Percentiles rank a stretch among this genome's conserved stretches.
phyloP scores from a whole-genome alignment of 805 yeast species.

The Clavispora santaluciae region DNA sequence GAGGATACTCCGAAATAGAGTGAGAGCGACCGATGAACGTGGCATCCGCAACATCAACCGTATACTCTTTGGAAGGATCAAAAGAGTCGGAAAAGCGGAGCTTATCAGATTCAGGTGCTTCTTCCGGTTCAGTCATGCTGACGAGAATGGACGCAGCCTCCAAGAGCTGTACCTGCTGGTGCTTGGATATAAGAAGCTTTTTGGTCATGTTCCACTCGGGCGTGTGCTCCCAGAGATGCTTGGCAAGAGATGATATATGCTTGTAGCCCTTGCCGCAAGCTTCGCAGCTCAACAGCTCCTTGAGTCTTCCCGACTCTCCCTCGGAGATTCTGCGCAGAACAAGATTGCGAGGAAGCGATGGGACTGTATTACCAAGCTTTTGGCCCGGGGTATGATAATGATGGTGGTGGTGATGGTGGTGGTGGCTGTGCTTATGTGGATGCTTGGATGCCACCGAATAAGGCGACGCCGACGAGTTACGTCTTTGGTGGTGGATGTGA shows the following conservation, averaged over 20 bases:
- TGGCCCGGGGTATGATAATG: neutral
- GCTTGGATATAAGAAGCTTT: constrained; percentile 74
- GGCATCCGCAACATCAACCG: neutral
- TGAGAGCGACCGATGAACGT: constrained; percentile 23
- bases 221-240: constrained; percentile 90
- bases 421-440: constrained; percentile 10
- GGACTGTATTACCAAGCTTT: constrained; percentile 29
- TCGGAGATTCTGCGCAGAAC: constrained; percentile 81
- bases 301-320: constrained; percentile 80
- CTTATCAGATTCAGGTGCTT: constrained; percentile 5
- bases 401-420: constrained; percentile 3
- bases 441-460: constrained; percentile 11
- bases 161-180: constrained; percentile 78
- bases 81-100: constrained; percentile 1
- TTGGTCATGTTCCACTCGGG: constrained; percentile 91
- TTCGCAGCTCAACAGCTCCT: constrained; percentile 82
- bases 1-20: constrained; percentile 45
- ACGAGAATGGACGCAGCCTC: constrained; percentile 77
- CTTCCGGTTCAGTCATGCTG: constrained; percentile 53
- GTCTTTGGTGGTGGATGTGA: constrained; percentile 12
- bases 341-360: constrained; percentile 55
- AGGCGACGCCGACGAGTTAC: constrained; percentile 17
- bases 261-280: constrained; percentile 91
- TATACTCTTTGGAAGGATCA: neutral
- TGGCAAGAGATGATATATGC: constrained; percentile 82